Evolutionary conservation across 495 filamentous ascomycete genomes (phyloP), one percentile per base, ranked within the genome.

Genomic region (Friedmanniomyces simplex): DNA sequence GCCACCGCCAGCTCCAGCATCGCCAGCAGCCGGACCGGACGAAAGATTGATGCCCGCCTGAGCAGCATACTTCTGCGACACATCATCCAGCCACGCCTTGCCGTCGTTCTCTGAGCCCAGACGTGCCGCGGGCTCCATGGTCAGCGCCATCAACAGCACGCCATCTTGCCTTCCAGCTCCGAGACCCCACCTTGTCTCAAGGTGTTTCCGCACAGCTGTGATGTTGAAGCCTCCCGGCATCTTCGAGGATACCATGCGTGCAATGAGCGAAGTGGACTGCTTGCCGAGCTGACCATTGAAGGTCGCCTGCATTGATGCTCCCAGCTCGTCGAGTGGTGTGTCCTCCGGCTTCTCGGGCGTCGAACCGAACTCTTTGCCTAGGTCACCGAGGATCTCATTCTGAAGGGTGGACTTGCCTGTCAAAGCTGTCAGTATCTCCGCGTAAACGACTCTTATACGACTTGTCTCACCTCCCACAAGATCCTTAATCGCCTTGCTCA

Each of bases 181-280:
- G 53, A 99, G 73, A 34, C 93, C 94, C 89, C 90, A 99, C 68
- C 89, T 78, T 6, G 90, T 91, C 73, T 95, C 89, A 22, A 99
- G 71, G 65, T 97, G 93, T 74, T 99, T 97, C 49, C 91, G 80
- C 13, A 93, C 88, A 1, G 85, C 78, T 63, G 91, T 96, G 68
- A 97, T 97, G 69, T 97, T 99, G 79, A 97, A 99, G 49, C 93
- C 93, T 67, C 91, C 94, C 32, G 93, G 94, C 93, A 99, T 97
- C 72, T 99, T 99, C 5, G 93, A 96, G 3, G 94, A 96, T 26
- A 99, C 91, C 67, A 96, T 76, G 58, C 91, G 83, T 30, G 94
- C 91, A 66, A 97, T 84, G 52, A 97, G 82, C 3, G 93, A 95
- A 28, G 88, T 88, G 0, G 93, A 91, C 55, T 97, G 93, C 74